These are phyloP conservation scores for Papiliotrema fonsecae DNA, from an alignment of 1,284 basidiomycete species.

Conservation along the genomic window DNA sequence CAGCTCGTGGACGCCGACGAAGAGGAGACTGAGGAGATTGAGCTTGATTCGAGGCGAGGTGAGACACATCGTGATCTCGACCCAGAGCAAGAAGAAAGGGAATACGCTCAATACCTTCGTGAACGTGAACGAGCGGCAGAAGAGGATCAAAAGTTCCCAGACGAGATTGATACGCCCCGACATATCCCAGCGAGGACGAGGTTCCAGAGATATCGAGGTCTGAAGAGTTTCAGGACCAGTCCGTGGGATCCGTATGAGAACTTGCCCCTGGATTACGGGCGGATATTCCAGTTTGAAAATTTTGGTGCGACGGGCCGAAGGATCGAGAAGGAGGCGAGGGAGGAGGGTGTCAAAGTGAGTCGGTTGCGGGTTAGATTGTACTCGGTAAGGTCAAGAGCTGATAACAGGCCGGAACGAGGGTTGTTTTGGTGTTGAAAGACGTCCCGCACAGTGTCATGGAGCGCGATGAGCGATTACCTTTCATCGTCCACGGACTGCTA, in stretches of 20 bases:
- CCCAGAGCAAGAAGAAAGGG: conserved; percentile 72
- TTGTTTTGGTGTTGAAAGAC: conserved; percentile 66
- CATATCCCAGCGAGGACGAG: conserved; percentile 78
- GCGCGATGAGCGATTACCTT: conserved; percentile 51
- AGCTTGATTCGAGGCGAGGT: conserved; percentile 48
- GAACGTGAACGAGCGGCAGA: conserved; percentile 56
- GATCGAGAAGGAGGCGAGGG: conserved; percentile 62
- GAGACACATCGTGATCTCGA: conserved; percentile 51
- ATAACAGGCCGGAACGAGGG: conserved; percentile 67
- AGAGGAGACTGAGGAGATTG: conserved; percentile 65
- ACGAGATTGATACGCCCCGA: conserved; percentile 95
- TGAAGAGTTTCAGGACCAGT: conserved; percentile 88
- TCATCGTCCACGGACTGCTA: conserved; percentile 76
- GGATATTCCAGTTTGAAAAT: conserved; percentile 96
- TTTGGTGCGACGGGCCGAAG: conserved; percentile 78
- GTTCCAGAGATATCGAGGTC: conserved; percentile 87
- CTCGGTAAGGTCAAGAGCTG: conserved; percentile 4
- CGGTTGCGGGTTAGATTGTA: background rate
- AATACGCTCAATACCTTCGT: conserved; percentile 54
- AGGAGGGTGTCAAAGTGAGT: conserved; percentile 65
- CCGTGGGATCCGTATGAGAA: conserved; percentile 98
- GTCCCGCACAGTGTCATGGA: conserved; percentile 57
- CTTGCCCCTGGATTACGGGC: conserved; percentile 85
- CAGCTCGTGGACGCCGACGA: conserved; percentile 48
- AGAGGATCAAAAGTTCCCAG: conserved; percentile 82